Conservation (phyloP, 768 basidiomycete genomes). For the Vishniacozyma victoriae region DNA sequence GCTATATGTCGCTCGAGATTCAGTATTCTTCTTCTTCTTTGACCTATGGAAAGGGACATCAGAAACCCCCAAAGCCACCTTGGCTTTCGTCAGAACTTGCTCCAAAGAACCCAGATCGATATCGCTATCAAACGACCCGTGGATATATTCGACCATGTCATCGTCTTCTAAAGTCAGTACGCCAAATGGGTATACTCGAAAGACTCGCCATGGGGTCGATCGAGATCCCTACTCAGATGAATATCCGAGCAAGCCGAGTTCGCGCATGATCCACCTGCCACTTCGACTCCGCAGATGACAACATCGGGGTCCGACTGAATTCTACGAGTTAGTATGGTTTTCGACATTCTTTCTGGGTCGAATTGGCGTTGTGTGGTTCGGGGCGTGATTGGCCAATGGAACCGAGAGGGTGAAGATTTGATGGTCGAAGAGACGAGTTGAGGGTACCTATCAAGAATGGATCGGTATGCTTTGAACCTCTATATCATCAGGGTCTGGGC, state of each 20-base stretch:
- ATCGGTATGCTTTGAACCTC: constrained; percentile 20
- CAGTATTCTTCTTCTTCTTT: too few relatives aligned
- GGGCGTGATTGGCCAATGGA: neutral
- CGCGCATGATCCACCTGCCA: constrained; percentile 30
- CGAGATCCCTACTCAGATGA: constrained; percentile 15
- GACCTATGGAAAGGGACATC: too few relatives aligned
- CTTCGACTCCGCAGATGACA: constrained; percentile 28
- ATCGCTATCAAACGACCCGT: too few relatives aligned
- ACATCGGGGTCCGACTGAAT: constrained; percentile 14
- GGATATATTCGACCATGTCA: constrained; percentile 23
- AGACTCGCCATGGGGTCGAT: constrained; percentile 23
- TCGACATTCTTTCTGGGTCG: constrained; percentile 4
- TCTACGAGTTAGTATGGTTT: constrained; percentile 26
- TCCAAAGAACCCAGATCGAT: too few relatives aligned
- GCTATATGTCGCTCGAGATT: too few relatives aligned
- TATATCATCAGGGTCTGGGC: too few relatives aligned
- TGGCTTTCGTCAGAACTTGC: too few relatives aligned
- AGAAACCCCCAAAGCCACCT: too few relatives aligned
- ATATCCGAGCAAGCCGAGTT: constrained; percentile 28
- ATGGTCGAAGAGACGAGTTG: constrained; percentile 7
- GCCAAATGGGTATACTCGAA: neutral
- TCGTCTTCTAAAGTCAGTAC: constrained; percentile 11
- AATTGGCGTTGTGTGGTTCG: neutral
- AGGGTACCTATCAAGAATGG: constrained; percentile 27
- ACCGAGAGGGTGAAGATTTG: neutral